Conservation (phyloP, 352 stramenopile species). For the Aphanomyces stellatus region DNA sequence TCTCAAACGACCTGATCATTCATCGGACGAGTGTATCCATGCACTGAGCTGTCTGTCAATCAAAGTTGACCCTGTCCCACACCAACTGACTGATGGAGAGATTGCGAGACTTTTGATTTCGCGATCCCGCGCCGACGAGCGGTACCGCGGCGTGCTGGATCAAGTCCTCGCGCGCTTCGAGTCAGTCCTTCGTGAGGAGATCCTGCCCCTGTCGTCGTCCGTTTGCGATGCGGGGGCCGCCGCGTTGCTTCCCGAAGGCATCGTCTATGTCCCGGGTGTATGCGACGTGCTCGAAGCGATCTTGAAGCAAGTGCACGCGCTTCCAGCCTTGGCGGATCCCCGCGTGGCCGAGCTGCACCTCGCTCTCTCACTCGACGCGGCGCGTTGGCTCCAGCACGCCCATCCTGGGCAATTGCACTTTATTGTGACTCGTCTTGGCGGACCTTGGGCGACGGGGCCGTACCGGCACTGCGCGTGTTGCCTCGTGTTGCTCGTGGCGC, state of each 20-base stretch:
- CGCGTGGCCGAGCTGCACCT: not conserved
- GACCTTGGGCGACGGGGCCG: not conserved
- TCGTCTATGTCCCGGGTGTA: not conserved
- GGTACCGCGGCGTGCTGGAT: too few species aligned
- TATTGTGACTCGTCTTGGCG: not conserved
- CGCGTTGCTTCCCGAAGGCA: not conserved
- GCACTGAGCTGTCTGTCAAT: too few species aligned
- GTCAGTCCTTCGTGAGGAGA: too few species aligned
- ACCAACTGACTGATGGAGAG: too few species aligned
- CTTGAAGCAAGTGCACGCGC: not conserved
- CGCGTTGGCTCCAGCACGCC: not conserved
- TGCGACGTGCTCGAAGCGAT: not conserved
- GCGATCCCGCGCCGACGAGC: too few species aligned
- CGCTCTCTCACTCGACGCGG: not conserved
- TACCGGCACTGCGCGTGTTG: not conserved
- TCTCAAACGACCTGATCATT: too few species aligned
- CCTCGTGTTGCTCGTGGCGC: not conserved
- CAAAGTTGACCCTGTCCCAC: too few species aligned
- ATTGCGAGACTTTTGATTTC: too few species aligned
- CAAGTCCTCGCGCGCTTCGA: too few species aligned
- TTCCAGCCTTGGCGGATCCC: not conserved
- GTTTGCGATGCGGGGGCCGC: too few species aligned
- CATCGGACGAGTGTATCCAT: too few species aligned
- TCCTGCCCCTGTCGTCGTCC: too few species aligned
- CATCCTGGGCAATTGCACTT: not conserved